Conservation (phyloP, 176 grass and related monocot species). For the Avena sativa region DNA sequence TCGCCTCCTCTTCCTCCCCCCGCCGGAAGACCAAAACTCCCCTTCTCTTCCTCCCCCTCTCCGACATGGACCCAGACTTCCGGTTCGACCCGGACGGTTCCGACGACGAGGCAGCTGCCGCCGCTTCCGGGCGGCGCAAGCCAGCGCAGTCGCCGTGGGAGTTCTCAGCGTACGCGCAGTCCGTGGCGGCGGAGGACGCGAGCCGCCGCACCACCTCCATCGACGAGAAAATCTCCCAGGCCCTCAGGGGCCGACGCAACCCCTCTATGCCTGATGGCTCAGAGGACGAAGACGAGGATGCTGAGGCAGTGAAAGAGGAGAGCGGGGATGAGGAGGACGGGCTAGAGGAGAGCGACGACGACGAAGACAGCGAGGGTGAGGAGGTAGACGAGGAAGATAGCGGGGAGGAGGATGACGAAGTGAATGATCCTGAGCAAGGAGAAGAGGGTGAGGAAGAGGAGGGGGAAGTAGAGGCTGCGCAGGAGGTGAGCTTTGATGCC, state of each 20-base stretch:
- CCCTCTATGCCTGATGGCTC: constrained; percentile 48
- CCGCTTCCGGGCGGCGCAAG: background rate
- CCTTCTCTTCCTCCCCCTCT: background rate
- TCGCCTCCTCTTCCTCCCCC: background rate
- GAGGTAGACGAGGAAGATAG: background rate
- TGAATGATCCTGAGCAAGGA: background rate
- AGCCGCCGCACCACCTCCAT: constrained; percentile 67
- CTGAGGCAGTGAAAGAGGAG: constrained; percentile 40
- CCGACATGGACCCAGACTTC: constrained; percentile 76
- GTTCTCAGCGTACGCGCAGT: constrained; percentile 72
- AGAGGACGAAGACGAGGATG: constrained; percentile 33
- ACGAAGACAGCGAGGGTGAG: constrained; percentile 11
- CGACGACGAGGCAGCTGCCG: constrained; percentile 42
- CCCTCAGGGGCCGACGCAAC: constrained; percentile 36
- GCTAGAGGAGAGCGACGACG: constrained; percentile 48
- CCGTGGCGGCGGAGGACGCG: constrained; percentile 71
- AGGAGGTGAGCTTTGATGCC: constrained; percentile 34
- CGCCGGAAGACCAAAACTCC: constrained; percentile 19
- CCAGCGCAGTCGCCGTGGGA: constrained; percentile 80
- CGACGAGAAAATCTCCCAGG: constrained; percentile 76
- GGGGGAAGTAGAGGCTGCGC: constrained; percentile 3
- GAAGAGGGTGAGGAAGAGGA: constrained; percentile 38
- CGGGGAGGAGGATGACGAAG: background rate
- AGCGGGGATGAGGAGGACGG: constrained; percentile 55
- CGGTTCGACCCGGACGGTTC: constrained; percentile 72